Conservation (phyloP, 495 filamentous ascomycete species). For the Aspergillus wentii region DNA sequence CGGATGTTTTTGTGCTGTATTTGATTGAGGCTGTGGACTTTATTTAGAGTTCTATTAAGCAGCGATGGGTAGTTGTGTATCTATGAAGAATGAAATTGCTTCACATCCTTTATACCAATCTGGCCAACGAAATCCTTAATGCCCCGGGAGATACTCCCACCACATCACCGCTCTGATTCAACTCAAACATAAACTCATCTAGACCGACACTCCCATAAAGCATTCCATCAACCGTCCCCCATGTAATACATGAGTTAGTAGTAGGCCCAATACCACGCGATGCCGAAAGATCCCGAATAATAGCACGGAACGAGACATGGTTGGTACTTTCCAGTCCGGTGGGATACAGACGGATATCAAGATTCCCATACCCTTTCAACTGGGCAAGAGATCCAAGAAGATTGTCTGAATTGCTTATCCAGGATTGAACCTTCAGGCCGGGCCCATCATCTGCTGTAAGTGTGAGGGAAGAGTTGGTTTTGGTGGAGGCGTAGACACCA, state of each 20-base stretch:
- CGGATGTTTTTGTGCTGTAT: constrained; percentile 16
- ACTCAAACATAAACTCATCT: constrained; percentile 36
- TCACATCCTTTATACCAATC: too few species aligned
- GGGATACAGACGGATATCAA: constrained; percentile 44
- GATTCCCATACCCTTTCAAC: constrained; percentile 2
- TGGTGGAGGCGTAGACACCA: constrained; percentile 33
- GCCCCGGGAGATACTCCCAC: constrained; percentile 20
- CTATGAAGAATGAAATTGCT: too few species aligned
- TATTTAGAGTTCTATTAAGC: too few species aligned
- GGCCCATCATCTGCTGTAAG: constrained; percentile 38
- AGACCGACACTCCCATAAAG: constrained; percentile 30
- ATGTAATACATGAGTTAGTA: constrained; percentile 16
- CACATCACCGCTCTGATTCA: constrained; percentile 23
- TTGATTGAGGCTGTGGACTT: neutral
- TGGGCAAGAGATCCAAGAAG: constrained; percentile 24
- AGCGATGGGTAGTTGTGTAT: too few species aligned
- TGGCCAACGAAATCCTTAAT: constrained; percentile 15
- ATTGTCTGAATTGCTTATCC: constrained; percentile 36
- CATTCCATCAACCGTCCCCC: constrained; percentile 20
- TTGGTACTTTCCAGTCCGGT: constrained; percentile 22
- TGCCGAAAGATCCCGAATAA: constrained; percentile 26
- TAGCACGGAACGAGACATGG: constrained; percentile 40
- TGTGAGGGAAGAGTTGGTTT: constrained; percentile 39
- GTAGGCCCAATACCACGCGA: constrained; percentile 14
- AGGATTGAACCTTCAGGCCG: constrained; percentile 32